Evolutionary conservation across 441 rosid species (phyloP).

Genomic region (Isatis lusitanica): DNA sequence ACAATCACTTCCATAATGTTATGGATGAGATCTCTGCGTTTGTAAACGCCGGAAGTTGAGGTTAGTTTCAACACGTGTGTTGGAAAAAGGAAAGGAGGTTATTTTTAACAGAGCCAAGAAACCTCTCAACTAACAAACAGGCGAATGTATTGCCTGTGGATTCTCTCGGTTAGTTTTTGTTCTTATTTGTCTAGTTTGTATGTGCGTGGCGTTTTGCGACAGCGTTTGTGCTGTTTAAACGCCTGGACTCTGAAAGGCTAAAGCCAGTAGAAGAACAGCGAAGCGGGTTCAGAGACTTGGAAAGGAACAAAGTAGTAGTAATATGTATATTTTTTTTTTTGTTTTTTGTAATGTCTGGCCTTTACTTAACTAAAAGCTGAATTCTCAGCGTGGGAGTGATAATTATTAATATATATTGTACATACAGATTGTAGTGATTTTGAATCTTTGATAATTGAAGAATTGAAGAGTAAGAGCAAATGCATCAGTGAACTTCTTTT

Average conservation of each 20-base stretch:
- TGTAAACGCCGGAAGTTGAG: conserved; percentile 44
- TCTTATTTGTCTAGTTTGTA: not conserved
- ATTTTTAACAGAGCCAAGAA: conserved; percentile 24
- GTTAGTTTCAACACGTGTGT: conserved; percentile 28
- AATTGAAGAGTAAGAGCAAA: too few relatives aligned
- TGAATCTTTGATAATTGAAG: not conserved
- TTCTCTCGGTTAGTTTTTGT: conserved; percentile 14
- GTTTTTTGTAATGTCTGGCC: conserved; percentile 14
- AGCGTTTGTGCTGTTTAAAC: conserved; percentile 22
- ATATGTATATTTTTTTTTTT: not conserved
- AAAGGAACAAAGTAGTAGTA: conserved; percentile 16
- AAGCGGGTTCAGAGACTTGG: conserved; percentile 15
- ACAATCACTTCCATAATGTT: conserved; percentile 51
- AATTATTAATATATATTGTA: not conserved
- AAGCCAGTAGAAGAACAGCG: conserved; percentile 17
- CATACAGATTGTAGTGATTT: not conserved
- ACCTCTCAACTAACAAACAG: conserved; percentile 30
- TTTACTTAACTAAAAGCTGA: conserved; percentile 26
- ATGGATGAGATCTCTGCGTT: conserved; percentile 63
- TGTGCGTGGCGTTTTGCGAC: conserved; percentile 10
- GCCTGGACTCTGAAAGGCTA: conserved; percentile 8
- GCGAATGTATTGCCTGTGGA: conserved; percentile 25
- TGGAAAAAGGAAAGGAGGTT: not conserved
- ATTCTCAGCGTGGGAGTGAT: conserved; percentile 20
- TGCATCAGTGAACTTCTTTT: too few relatives aligned